Evolutionary conservation across 2,329 filamentous ascomycete genomes (phyloP).

Genomic region (Hymenoscyphus fructigenus): DNA sequence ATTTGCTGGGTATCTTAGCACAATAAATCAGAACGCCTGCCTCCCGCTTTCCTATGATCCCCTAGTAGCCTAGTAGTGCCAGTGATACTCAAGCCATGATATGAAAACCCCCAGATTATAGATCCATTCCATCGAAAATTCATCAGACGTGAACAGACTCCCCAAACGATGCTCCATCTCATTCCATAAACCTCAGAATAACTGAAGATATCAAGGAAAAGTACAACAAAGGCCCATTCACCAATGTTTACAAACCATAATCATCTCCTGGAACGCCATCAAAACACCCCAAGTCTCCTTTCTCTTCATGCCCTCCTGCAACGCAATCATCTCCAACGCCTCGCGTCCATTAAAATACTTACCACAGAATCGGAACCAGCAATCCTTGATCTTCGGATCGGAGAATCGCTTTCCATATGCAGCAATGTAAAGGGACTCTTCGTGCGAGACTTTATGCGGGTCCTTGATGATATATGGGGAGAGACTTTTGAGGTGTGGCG

Average conservation of each 20-base stretch:
- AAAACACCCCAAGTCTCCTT: constrained; percentile 73
- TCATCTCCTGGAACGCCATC: constrained; percentile 64
- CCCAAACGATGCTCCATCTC: too few relatives aligned
- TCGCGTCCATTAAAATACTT: constrained; percentile 87
- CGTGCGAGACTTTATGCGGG: constrained; percentile 74
- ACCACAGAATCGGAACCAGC: constrained; percentile 67
- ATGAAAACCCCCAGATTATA: too few relatives aligned
- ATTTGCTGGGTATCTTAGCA: too few relatives aligned
- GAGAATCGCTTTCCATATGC: constrained; percentile 55
- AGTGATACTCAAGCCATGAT: too few relatives aligned
- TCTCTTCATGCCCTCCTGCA: constrained; percentile 83
- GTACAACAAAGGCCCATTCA: constrained; percentile 36
- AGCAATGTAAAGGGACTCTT: constrained; percentile 72
- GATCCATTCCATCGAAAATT: too few relatives aligned
- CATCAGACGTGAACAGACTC: too few relatives aligned
- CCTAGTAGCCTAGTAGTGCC: too few relatives aligned
- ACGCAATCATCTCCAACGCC: constrained; percentile 80
- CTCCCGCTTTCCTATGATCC: too few relatives aligned
- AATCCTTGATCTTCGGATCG: constrained; percentile 53
- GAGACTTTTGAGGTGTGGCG: constrained; percentile 56
- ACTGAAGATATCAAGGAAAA: not conserved
- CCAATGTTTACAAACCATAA: constrained; percentile 71
- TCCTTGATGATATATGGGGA: constrained; percentile 70
- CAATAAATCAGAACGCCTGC: too few relatives aligned
- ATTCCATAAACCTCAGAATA: too few relatives aligned